Base-by-base conservation (phyloP, 495 filamentous ascomycete genomes). In the Daldinia bambusicola region DNA sequence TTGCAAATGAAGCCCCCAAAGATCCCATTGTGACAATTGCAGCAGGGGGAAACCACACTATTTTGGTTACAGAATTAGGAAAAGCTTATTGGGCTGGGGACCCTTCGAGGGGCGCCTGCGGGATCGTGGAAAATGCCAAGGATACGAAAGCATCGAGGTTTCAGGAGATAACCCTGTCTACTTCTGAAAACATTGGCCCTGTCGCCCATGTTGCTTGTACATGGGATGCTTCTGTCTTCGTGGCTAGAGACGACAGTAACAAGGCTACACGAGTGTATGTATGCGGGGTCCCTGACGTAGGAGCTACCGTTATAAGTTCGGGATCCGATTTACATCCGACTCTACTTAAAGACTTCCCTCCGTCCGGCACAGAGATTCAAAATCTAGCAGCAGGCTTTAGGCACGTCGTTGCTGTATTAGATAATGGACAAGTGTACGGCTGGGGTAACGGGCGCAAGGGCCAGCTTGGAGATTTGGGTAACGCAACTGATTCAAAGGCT, bases 381-480 rank as follows among this genome's bases (percentile, higher is more conserved):
- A 80, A 88, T 43, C 67, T 98, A 10, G 80, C 89, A 0, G 89
- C 91, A 48, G 85, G 91, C n/a, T 89, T 96, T 82, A 84, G 85
- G 14, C 95, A 99, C 75, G 86, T 88, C 0, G 88, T 94, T 16
- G 88, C 84, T 4, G 86, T 97, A 4, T 79, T 97, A 0, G 85
- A 84, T 31, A 90, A 90, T 76, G 94, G 93, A 2, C 83, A 90
- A 1, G 89, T 90, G 1, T 97, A 90, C 77, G 95, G 94, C 2
- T 98, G 95, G 95, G 95, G 95, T 1, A 89, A 83, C 67, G 88
- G 89, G 6, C 84, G 93, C 31, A 94, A 97, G 80, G 93, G 93
- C 0, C 94, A 98, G 76, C 77, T 98, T 0, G 93, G 92, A 4
- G 71, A 83, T 10, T 76, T 80, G 0, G 78, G 71, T 10, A 82